phyloP scores from a whole-genome alignment of 192 early-diverging fungal genomes.

The Rhizophlyctis rosea region DNA sequence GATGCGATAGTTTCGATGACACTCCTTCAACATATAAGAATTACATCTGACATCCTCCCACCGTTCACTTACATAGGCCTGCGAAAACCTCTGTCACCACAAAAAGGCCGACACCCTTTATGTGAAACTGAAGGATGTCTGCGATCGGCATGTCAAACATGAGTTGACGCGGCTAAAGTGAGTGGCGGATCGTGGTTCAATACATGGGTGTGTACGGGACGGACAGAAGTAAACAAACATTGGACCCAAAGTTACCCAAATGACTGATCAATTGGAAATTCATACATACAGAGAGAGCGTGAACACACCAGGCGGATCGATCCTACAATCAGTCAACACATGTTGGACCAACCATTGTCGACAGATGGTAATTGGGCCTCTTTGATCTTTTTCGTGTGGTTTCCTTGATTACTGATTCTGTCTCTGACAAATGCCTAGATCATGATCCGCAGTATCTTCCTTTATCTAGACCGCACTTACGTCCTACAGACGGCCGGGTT shows the following conservation, averaged over 20 bases:
- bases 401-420: too few species aligned
- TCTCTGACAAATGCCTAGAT: too few species aligned
- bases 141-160: slow-evolving; percentile 46
- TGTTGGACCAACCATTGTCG: slow-evolving; percentile 67
- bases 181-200: not conserved
- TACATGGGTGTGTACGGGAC: not conserved
- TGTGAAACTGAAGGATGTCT: slow-evolving; percentile 53
- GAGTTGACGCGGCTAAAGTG: not conserved
- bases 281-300: too few species aligned
- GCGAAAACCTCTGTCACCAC: slow-evolving; percentile 77
- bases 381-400: too few species aligned
- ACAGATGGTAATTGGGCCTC: slow-evolving; percentile 56
- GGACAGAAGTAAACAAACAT: not conserved
- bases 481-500: slow-evolving; percentile 69
- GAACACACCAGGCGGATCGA: too few species aligned
- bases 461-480: slow-evolving; percentile 91
- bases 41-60: too few species aligned
- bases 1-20: too few species aligned
- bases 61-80: slow-evolving; percentile 36
- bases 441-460: slow-evolving; percentile 79
- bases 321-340: slow-evolving; percentile 42
- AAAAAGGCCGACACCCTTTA: slow-evolving; percentile 66
- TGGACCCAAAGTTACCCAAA: too few species aligned
- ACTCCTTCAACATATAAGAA: too few species aligned
- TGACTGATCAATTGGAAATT: too few species aligned